Evolutionary conservation across 305 asterid species (phyloP).

Genomic region (Ajuga reptans): DNA sequence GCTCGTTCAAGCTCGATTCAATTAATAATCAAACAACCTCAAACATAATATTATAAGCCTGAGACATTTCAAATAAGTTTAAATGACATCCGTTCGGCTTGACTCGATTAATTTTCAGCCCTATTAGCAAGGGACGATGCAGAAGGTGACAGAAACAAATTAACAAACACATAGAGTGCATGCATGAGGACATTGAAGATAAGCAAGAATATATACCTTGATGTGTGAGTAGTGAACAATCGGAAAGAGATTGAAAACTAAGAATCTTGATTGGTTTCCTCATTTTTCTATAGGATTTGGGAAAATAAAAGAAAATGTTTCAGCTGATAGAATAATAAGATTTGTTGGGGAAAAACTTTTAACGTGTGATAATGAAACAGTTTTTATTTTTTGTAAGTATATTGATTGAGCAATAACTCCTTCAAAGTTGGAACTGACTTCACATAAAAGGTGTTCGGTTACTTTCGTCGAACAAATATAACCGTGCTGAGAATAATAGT

Average conservation of each 20-base stretch:
- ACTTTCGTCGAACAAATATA: too few species aligned
- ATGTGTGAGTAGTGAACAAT: neutral
- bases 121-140: neutral
- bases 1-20: too few species aligned
- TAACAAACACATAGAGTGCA: neutral
- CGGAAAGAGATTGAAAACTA: too few species aligned
- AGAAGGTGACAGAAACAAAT: neutral
- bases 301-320: neutral
- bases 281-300: neutral
- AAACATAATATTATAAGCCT: too few species aligned
- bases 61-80: too few species aligned
- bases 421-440: slow-evolving; percentile 23
- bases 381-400: neutral
- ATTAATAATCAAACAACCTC: too few species aligned
- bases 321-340: neutral
- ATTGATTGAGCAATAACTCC: slow-evolving; percentile 31
- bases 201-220: neutral
- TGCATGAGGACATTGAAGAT: neutral
- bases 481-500: too few species aligned
- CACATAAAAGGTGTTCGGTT: too few species aligned
- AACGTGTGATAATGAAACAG: slow-evolving; percentile 13
- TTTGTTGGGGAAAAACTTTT: too few species aligned
- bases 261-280: neutral
- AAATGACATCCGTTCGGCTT: too few species aligned
- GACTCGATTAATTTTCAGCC: too few species aligned